Percentiles rank a stretch among this genome's conserved stretches.
phyloP scores from a whole-genome alignment of 2,329 filamentous ascomycete species.

The Nigrospora sphaerica region DNA sequence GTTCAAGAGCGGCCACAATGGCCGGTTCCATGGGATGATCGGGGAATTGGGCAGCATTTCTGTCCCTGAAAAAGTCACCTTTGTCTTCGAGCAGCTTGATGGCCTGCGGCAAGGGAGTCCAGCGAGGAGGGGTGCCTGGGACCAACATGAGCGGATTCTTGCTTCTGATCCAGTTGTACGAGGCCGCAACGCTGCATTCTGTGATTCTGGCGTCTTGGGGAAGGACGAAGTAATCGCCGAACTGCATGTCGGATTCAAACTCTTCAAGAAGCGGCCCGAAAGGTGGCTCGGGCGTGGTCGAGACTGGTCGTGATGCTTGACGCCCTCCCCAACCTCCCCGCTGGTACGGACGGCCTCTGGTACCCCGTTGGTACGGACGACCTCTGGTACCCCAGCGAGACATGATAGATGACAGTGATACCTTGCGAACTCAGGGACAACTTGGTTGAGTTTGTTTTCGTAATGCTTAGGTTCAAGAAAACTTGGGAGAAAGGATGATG shows the following conservation, averaged over 20 bases:
- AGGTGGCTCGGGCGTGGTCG: constrained; percentile 1
- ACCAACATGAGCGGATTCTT: constrained; percentile 18
- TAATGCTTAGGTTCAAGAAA: too few relatives aligned
- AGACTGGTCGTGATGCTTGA: too few relatives aligned
- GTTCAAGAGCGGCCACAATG: constrained; percentile 27
- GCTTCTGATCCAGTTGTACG: constrained; percentile 29
- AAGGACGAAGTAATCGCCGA: background rate
- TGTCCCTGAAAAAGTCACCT: constrained; percentile 45
- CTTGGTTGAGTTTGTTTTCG: too few relatives aligned
- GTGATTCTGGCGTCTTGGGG: constrained; percentile 1
- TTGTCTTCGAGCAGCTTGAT: constrained; percentile 32
- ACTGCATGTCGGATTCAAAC: background rate
- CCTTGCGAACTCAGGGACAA: too few relatives aligned
- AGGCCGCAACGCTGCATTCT: constrained; percentile 15
- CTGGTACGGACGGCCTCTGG: too few relatives aligned
- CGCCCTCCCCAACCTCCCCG: background rate
- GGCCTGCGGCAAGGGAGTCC: constrained; percentile 33
- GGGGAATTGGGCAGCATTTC: constrained; percentile 43
- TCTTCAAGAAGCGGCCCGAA: constrained; percentile 3
- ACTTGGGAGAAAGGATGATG: too few relatives aligned
- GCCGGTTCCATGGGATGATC: constrained; percentile 43
- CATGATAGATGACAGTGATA: too few relatives aligned
- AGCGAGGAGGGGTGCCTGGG: constrained; percentile 37
- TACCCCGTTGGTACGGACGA: too few relatives aligned
- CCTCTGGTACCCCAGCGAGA: too few relatives aligned